A percentile compares a stretch with the other conserved stretches of the same genome.
These are phyloP conservation scores for Penicillium polonicum DNA, from an alignment of 2,329 filamentous ascomycete species.

Conservation along the genomic window DNA sequence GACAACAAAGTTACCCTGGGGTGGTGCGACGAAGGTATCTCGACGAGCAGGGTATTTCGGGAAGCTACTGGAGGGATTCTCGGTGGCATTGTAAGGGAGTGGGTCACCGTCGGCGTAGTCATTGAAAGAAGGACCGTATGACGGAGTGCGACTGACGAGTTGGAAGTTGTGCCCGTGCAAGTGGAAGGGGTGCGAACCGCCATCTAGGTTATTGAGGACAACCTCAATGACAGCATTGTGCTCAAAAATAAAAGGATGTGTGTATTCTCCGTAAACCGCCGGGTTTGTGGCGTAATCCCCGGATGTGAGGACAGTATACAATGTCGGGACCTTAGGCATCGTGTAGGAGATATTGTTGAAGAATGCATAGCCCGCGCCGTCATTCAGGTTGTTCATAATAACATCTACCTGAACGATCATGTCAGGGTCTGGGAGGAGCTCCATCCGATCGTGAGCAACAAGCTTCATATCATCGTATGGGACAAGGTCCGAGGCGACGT, in stretches of 20 bases:
- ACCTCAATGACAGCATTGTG: constrained; percentile 46
- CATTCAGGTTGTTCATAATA: constrained; percentile 66
- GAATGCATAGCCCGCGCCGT: constrained; percentile 58
- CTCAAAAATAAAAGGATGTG: constrained; percentile 50
- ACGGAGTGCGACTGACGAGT: constrained; percentile 57
- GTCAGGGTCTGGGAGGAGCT: constrained; percentile 62
- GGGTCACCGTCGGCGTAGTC: constrained; percentile 44
- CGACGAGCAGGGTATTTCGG: constrained; percentile 61
- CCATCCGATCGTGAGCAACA: constrained; percentile 65
- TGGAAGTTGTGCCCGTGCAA: constrained; percentile 65
- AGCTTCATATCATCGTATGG: constrained; percentile 73
- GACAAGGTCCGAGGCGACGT: constrained; percentile 51
- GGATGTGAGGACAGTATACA: constrained; percentile 29
- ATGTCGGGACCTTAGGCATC: constrained; percentile 24
- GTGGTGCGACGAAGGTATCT: constrained; percentile 66
- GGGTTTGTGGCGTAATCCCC: constrained; percentile 55
- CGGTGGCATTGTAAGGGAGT: constrained; percentile 12
- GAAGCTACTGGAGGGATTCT: constrained; percentile 40
- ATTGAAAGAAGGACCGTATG: constrained; percentile 58
- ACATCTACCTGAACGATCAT: constrained; percentile 56
- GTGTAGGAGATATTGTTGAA: constrained; percentile 31
- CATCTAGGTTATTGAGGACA: constrained; percentile 45
- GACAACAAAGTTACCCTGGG: constrained; percentile 66
- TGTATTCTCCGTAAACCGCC: constrained; percentile 63
- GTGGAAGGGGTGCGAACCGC: constrained; percentile 50